A percentile compares a stretch with the other conserved stretches of the same genome.
Evolutionary conservation across 2,329 filamentous ascomycete species (phyloP).

Genomic region (Colletotrichum kahawae): DNA sequence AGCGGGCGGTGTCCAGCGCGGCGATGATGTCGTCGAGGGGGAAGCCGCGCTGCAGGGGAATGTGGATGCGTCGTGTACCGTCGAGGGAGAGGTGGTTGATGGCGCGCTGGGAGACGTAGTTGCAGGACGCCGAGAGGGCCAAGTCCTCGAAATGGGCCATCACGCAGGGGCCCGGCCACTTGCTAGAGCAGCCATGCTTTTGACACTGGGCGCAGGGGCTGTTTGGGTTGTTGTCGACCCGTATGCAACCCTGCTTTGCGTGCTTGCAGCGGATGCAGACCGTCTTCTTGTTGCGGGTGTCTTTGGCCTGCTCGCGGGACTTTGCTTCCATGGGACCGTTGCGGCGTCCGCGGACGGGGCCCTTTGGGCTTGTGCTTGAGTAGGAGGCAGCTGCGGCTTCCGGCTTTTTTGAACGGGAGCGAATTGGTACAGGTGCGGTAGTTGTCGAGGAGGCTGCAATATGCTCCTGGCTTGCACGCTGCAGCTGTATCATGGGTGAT

Average conservation of each 20-base stretch:
- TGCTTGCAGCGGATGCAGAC: slow-evolving; percentile 24
- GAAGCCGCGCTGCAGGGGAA: slow-evolving; percentile 43
- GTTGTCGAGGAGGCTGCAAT: not conserved
- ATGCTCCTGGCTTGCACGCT: not conserved
- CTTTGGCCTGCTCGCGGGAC: slow-evolving; percentile 11
- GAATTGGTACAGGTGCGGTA: not conserved
- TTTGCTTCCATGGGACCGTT: slow-evolving; percentile 10
- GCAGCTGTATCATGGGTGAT: not conserved
- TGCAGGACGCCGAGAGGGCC: slow-evolving; percentile 47
- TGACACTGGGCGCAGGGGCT: slow-evolving; percentile 13
- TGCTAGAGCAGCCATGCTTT: not conserved
- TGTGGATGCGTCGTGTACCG: slow-evolving; percentile 36
- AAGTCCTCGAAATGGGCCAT: slow-evolving; percentile 47
- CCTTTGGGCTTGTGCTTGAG: not conserved
- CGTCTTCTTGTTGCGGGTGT: slow-evolving; percentile 19
- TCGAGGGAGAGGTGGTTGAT: slow-evolving; percentile 44
- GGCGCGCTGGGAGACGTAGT: slow-evolving; percentile 49
- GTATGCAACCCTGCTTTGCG: slow-evolving; percentile 12
- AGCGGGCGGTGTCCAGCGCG: slow-evolving; percentile 40
- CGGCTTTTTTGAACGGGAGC: not conserved
- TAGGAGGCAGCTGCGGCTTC: not conserved
- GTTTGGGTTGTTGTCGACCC: not conserved
- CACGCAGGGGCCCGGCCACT: slow-evolving; percentile 36
- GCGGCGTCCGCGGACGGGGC: slow-evolving; percentile 10
- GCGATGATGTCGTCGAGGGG: slow-evolving; percentile 40